Evolutionary conservation across 371 early-diverging fungal genomes (phyloP), one percentile per base, ranked within the genome.

Genomic region (Actinomortierella wolfii): DNA sequence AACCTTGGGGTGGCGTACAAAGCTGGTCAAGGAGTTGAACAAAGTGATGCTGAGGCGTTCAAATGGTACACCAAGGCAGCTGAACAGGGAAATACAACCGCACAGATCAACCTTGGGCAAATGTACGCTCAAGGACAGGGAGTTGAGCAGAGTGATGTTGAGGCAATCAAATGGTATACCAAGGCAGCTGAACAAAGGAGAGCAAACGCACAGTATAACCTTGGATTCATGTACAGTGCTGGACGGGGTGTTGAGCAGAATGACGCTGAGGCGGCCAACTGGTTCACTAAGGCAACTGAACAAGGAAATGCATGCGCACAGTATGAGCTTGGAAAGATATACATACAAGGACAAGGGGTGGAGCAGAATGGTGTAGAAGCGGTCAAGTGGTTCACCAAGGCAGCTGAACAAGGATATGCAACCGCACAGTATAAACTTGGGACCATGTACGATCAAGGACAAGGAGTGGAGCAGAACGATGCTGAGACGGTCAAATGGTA

Each of bases 91-190:
- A 83, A 86, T 51, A 82, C 86, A 0, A 92, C 91, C 1, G 88
- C 91, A 15, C 92, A 88, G 79, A 92, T 92, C 66, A 92, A 92
- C 50, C 80, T 93, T 2, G 95, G 92, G 6, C 91, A 87, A 56
- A 94, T 92, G 64, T 86, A 88, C 56, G 90, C 92, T 71, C 87
- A 90, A 55, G 96, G 95, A 18, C 86, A 92, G 47, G 96, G 96
- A 17, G 76, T 85, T 0, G 61, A 67, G 3, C 82, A 82, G 59
- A 81, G 92, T 74, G 78, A 86, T 51, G 66, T 58, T 14, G 58
- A 79, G 51, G 94, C 89, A 17, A 82, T 88, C 24, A 78, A 86
- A 51, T 95, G 94, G 93, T 96, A 92, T 76, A 81, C 76, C 17
- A 78, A 81, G 54, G 91, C 94, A 1, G 92, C 94, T 0, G 66